Conservation (phyloP, 2,329 filamentous ascomycete genomes). For the Penicillium thymicola region DNA sequence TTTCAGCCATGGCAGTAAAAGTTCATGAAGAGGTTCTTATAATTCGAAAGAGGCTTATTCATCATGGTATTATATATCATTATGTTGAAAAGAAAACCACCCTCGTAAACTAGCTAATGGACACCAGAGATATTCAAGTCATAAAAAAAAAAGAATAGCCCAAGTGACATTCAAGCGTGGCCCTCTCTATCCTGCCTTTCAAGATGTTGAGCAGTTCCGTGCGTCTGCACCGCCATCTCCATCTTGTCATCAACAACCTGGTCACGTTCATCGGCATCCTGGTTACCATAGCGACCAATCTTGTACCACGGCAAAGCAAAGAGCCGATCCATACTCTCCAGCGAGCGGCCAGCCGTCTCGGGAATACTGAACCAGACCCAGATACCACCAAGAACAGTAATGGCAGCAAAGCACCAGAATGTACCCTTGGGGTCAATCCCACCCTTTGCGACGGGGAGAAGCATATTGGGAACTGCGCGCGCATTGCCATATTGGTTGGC, state of each 20-base stretch:
- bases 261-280: conserved; percentile 31
- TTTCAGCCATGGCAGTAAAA: not conserved
- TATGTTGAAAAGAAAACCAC: not conserved
- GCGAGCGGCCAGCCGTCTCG: conserved; percentile 61
- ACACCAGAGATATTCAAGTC: not conserved
- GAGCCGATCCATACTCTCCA: conserved; percentile 64
- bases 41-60: not conserved
- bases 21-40: not conserved
- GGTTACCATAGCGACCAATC: conserved; percentile 55
- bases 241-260: conserved; percentile 25
- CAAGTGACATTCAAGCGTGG: conserved; percentile 2
- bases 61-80: not conserved
- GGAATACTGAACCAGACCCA: conserved; percentile 73
- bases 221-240: conserved; percentile 15
- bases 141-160: not conserved
- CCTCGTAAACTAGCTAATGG: not conserved
- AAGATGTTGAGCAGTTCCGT: conserved; percentile 17
- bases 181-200: conserved; percentile 16
- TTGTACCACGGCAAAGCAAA: conserved; percentile 72
- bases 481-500: conserved; percentile 75
- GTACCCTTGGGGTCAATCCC: conserved; percentile 60
- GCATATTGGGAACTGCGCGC: conserved; percentile 71
- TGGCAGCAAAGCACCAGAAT: conserved; percentile 70
- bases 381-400: conserved; percentile 64
- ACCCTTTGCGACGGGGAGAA: conserved; percentile 46